These are phyloP conservation scores for Triangularia setosa DNA, from an alignment of 2,329 filamentous ascomycete genomes.

Conservation along the genomic window DNA sequence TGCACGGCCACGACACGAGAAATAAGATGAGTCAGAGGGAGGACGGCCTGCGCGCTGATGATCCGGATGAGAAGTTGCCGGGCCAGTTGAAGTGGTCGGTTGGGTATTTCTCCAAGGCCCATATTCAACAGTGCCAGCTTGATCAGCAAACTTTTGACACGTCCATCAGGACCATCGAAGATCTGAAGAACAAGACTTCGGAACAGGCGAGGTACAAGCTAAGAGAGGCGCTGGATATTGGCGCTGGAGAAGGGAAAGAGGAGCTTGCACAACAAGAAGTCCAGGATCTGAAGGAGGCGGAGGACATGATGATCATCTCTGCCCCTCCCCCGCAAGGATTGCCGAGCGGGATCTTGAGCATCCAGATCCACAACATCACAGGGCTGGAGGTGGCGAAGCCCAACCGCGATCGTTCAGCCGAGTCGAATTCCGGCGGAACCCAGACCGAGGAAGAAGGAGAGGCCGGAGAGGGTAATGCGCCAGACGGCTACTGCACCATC, in stretches of 20 bases:
- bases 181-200: conserved; percentile 56
- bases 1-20: conserved; percentile 55
- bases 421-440: conserved; percentile 46
- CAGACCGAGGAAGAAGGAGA: conserved; percentile 56
- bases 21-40: conserved; percentile 59
- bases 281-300: conserved; percentile 59
- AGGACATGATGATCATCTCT: conserved; percentile 64
- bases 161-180: conserved; percentile 52
- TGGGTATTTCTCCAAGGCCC: conserved; percentile 66
- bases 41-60: conserved; percentile 63
- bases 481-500: conserved; percentile 68
- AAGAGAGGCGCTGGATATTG: conserved; percentile 56
- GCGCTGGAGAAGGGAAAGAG: conserved; percentile 39
- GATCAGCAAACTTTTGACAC: conserved; percentile 56
- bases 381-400: conserved; percentile 59
- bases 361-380: conserved; percentile 71
- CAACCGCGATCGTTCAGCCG: conserved; percentile 51
- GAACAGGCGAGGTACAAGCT: conserved; percentile 57
- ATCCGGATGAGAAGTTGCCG: conserved; percentile 63
- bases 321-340: conserved; percentile 60
- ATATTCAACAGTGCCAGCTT: conserved; percentile 60
- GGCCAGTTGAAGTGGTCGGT: conserved; percentile 67
- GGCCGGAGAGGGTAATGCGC: conserved; percentile 44
- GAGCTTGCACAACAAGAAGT: conserved; percentile 65
- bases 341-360: conserved; percentile 62